Base-by-base conservation (phyloP, 2,329 filamentous ascomycete species). In the Aureobasidium subglaciale region DNA sequence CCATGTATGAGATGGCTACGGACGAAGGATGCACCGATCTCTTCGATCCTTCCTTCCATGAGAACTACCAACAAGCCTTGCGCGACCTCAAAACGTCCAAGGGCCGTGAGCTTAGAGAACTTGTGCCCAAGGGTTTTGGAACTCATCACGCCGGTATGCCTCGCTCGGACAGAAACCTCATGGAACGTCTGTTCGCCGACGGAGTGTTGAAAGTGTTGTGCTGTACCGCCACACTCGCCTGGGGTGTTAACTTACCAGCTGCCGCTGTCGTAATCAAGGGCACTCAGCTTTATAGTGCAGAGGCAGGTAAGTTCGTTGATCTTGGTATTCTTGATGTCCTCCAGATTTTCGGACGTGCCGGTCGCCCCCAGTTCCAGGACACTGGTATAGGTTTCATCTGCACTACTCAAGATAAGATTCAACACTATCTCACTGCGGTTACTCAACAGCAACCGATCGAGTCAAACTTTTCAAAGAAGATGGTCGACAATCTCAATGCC, bases 311-410 rank as follows among this genome's bases (percentile, higher is more conserved):
- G 71, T 97, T 96, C 63, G 87, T 96, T 18, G 93, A 99, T 66
- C 79, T 99, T 5, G 92, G 93, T 3, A 99, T 99, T 61, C 79
- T 99, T 2, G 93, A 99, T 68, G 93, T 99, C 15, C 77, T 99
- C 55, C 93, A 99, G 68, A 99, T 99, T 58, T 99, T 99, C 67
- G 93, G 93, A 76, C 91, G 93, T 79, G 95, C 93, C 58, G 93
- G 93, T 77, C 87, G 93, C 69, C 93, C 95, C 37, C 93, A 99
- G 67, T 99, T 96, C 63, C 91, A 97, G 67, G 93, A 97, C 65
- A 93, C 87, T 32, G 93, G 93, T 77, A 96, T 97, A 63, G 95
- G 95, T 60, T 96, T 96, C 78, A 99, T 99, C 61, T 95, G 90
- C 65, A 99, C 95, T 0, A 95, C 90, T 0, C 87, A 91, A n/a